Evolutionary conservation across 2,329 filamentous ascomycete species (phyloP), one percentile per base, ranked within the genome.

Genomic region (Leptosphaerulina australis): DNA sequence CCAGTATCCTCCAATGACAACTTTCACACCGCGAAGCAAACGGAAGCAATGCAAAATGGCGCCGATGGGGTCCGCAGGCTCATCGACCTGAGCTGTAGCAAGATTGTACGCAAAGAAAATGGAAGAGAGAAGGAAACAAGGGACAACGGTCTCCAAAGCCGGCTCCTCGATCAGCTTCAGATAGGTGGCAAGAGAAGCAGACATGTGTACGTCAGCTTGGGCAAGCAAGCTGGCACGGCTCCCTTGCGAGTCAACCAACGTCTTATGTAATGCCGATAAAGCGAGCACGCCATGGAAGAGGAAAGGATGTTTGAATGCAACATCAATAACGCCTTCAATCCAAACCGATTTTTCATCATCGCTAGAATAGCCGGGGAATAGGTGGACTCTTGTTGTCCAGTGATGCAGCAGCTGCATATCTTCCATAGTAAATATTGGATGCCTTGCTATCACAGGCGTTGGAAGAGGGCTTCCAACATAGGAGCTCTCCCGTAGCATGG

Each of bases 201-300:
- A 63, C 24, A 69, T 63, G 12, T 69, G 65, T 6, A 43, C 37
- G 40, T 68, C 60, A 20, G 66, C 66, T 39, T 66, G 66, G 5
- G 59, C 48, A 3, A 69, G 45, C 10, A 69, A 56, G 10, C 25
- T 55, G 15, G 55, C 53, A 15, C 63, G 51, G 18, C 64, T 56
- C 4, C 48, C 53, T 18, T 51, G 50, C 9, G 59, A 34, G 25
- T 62, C 53, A 14, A 58, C 49, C 9, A 59, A 41, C 5, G 60
- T 60, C 28, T 68, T 66, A 37, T 69, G 67, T 3, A 66, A 45
- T 21, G 67, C 67, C n/a, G 67, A 58, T 9, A 68, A 46, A 31
- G 66, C 67, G 12, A 69, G 55, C 8, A 69, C 36, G 2, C 64
- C 67, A 28, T 63, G 64, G 10, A 69, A 61, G n/a, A 69, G 58